Conservation (phyloP, 1,139 yeast genomes). For the Debaryomyces robertsiae region DNA sequence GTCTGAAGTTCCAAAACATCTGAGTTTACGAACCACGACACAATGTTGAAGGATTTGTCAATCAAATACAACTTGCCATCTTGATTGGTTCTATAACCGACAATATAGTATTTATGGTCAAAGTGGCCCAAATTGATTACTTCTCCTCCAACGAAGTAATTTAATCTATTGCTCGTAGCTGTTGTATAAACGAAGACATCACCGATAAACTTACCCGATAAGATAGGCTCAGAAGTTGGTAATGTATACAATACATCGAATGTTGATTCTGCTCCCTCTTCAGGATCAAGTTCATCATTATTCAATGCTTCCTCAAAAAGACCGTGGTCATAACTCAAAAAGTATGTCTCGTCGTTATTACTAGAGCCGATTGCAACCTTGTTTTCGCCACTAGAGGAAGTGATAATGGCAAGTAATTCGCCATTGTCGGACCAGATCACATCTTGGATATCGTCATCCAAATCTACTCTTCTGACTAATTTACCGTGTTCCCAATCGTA, state of each 20-base stretch:
- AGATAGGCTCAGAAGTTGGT: slow-evolving; percentile 66
- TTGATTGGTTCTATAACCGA: slow-evolving; percentile 82
- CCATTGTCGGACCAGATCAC: slow-evolving; percentile 95
- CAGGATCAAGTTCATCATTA: slow-evolving; percentile 62
- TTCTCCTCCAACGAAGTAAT: slow-evolving; percentile 94
- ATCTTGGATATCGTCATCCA: slow-evolving; percentile 70
- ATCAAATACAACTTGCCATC: slow-evolving; percentile 88
- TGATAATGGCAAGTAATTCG: slow-evolving; percentile 76
- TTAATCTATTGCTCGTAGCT: slow-evolving; percentile 80
- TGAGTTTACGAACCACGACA: slow-evolving; percentile 79
- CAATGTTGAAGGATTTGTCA: slow-evolving; percentile 84
- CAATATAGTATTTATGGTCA: slow-evolving; percentile 81
- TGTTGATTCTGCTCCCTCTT: slow-evolving; percentile 85
- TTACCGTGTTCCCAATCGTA: slow-evolving; percentile 92
- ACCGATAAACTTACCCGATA: slow-evolving; percentile 95
- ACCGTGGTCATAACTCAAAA: slow-evolving; percentile 71
- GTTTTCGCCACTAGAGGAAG: slow-evolving; percentile 43
- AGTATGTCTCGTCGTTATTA: slow-evolving; percentile 68
- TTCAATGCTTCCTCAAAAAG: slow-evolving; percentile 65
- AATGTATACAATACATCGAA: slow-evolving; percentile 85
- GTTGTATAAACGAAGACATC: slow-evolving; percentile 91
- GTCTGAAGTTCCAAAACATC: slow-evolving; percentile 95
- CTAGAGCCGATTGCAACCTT: slow-evolving; percentile 25
- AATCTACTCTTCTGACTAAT: slow-evolving; percentile 81
- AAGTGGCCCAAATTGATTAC: slow-evolving; percentile 91